These are phyloP conservation scores for Xylaria scruposa DNA, from an alignment of 495 filamentous ascomycete species.

Conservation along the genomic window DNA sequence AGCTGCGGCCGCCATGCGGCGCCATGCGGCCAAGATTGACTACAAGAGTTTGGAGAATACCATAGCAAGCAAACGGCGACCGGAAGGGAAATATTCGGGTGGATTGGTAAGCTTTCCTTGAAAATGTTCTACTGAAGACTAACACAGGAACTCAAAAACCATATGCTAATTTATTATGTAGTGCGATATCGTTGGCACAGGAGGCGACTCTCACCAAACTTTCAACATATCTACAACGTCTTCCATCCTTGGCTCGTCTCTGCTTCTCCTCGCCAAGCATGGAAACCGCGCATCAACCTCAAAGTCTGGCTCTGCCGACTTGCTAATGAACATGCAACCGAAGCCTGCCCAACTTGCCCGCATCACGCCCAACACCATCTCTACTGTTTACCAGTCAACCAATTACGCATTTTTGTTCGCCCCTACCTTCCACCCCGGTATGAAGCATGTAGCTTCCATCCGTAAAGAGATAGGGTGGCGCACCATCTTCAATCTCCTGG, in stretches of 20 bases:
- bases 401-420: slow-evolving; percentile 98
- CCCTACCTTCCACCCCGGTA: slow-evolving; percentile 93
- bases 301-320: slow-evolving; percentile 92
- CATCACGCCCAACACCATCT: slow-evolving; percentile 72
- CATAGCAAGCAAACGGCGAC: slow-evolving; percentile 60
- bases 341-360: slow-evolving; percentile 73
- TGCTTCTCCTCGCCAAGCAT: slow-evolving; percentile 88
- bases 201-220: slow-evolving; percentile 93
- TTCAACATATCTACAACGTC: slow-evolving; percentile 97
- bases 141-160: neutral
- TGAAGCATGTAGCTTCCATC: slow-evolving; percentile 83
- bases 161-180: slow-evolving; percentile 41
- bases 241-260: slow-evolving; percentile 85
- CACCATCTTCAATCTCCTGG: slow-evolving; percentile 96
- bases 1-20: slow-evolving; percentile 71
- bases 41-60: slow-evolving; percentile 41
- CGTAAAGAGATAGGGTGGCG: slow-evolving; percentile 85
- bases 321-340: slow-evolving; percentile 75
- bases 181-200: slow-evolving; percentile 98
- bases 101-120: slow-evolving; percentile 62
- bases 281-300: slow-evolving; percentile 96
- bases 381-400: slow-evolving; percentile 70
- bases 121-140: neutral
- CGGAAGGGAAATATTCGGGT: slow-evolving; percentile 73
- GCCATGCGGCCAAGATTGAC: slow-evolving; percentile 60